Conservation (phyloP, 257 asterid species). For the Solanum pinnatisectum region DNA sequence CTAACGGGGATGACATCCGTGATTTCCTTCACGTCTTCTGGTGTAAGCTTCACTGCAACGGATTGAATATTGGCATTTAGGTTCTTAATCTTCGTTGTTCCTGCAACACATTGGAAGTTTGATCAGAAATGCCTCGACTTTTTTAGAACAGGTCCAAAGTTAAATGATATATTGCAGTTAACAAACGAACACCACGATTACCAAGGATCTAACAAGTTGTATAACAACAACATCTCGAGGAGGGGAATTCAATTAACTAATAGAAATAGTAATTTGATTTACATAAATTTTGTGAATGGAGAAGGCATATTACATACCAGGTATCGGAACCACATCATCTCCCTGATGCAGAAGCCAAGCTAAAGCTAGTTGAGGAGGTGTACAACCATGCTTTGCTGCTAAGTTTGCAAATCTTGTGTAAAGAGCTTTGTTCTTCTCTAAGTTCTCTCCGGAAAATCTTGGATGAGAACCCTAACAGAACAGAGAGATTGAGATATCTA, state of each 20-base stretch:
- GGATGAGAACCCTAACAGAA: constrained; percentile 18
- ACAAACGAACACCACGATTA: background rate
- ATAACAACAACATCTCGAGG: background rate
- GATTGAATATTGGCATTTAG: constrained; percentile 25
- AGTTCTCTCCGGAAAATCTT: constrained; percentile 30
- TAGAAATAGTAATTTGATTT: background rate
- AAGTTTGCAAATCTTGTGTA: constrained; percentile 18
- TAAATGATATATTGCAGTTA: background rate
- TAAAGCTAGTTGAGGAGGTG: constrained; percentile 47
- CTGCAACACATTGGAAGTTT: background rate
- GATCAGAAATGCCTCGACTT: background rate
- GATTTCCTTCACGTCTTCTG: constrained; percentile 28
- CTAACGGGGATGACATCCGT: constrained; percentile 17
- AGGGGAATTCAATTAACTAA: background rate
- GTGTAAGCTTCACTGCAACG: constrained; percentile 22
- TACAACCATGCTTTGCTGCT: constrained; percentile 30
- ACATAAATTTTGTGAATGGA: background rate
- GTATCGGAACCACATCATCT: constrained; percentile 40
- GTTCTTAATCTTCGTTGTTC: constrained; percentile 38
- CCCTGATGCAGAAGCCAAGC: constrained; percentile 52
- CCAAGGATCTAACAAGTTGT: background rate
- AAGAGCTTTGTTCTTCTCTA: constrained; percentile 36
- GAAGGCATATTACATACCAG: constrained; percentile 16
- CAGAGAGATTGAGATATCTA: background rate
- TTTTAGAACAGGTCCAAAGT: background rate